A percentile compares a stretch with the other conserved stretches of the same genome.
Conservation (phyloP, 177 flowering plant genomes). For the Tripterygium wilfordii region DNA sequence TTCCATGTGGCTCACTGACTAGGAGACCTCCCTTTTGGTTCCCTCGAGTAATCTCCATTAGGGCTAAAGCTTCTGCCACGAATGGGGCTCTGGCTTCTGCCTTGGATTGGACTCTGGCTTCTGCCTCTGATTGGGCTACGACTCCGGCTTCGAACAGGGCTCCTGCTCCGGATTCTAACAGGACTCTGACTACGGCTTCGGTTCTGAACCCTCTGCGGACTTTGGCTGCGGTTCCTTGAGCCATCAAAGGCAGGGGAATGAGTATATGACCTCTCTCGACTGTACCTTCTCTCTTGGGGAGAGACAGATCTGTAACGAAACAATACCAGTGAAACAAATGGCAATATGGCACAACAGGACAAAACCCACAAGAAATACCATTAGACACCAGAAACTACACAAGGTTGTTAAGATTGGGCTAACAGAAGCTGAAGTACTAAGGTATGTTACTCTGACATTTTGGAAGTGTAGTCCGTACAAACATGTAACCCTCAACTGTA, state of each 20-base stretch:
- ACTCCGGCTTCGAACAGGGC: constrained; percentile 17
- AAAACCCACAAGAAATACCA: no score
- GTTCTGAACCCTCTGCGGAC: constrained; percentile 24
- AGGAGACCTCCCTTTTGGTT: constrained; percentile 24
- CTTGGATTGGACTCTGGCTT: constrained; percentile 26
- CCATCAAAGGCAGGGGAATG: no score
- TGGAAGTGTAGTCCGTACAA: no score
- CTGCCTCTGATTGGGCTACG: no score
- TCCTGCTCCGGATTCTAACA: constrained; percentile 15
- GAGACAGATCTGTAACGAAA: constrained; percentile 70
- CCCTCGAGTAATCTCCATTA: constrained; percentile 24
- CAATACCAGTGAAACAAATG: no score
- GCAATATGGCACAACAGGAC: no score
- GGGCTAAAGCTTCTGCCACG: no score
- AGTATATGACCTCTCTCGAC: constrained; percentile 35
- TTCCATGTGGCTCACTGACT: constrained; percentile 13
- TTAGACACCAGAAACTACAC: no score
- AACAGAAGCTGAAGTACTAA: no score
- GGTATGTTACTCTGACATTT: no score
- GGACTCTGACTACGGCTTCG: constrained; percentile 14
- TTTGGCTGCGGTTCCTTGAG: constrained; percentile 40
- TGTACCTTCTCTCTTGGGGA: constrained; percentile 40
- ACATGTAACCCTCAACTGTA: no score
- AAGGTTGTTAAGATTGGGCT: no score
- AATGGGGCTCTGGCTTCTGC: constrained; percentile 40